Base-by-base conservation (phyloP, 352 stramenopile genomes). In the Lagenidium giganteum region DNA sequence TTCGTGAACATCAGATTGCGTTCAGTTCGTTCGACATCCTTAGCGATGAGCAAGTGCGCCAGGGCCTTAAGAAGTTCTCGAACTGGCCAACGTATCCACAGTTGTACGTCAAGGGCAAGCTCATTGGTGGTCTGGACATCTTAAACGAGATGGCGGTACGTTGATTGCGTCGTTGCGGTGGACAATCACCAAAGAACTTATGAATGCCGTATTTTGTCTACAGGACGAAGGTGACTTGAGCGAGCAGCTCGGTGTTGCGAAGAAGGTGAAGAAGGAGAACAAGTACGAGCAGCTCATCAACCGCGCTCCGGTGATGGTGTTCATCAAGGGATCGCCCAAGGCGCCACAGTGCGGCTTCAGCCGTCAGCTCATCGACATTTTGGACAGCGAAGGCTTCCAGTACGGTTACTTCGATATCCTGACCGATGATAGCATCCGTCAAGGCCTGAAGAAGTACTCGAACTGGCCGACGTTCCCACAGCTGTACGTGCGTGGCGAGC, bases 381-480 rank as follows among this genome's bases (percentile, higher is more conserved):
- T 99, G 34, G 67, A 97, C 52, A 53, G 72, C 1, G 70, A 89
- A 18, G 73, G 83, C 29, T 96, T 98, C 49, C 56, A 79, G 20
- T 99, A 98, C 64, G 90, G 96, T 53, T 74, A 84, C 49, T 99
- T 99, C 56, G 91, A 99, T 62, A 98, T 99, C 58, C 65, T 99
- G 4, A 72, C 91, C 51, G 96, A 99, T 74, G 81, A 98, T 47
- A 91, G 95, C 39, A 65, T 99, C 36, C 90, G 96, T 28, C 85
- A 98, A 64, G 95, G 91, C 11, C 78, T 99, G 33, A 99, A 99
- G 69, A 89, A 94, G 51, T 98, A 92, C 61, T 96, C 76, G 8
- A 97, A 99, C 74, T 99, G 96, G 96, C 96, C 96, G 8, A 99
- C 96, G 14, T 99, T 95, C 72, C 96, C 96, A 9, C 94, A 99